Base-by-base conservation (phyloP, 2,329 filamentous ascomycete species). In the Hypoxylon sp. region DNA sequence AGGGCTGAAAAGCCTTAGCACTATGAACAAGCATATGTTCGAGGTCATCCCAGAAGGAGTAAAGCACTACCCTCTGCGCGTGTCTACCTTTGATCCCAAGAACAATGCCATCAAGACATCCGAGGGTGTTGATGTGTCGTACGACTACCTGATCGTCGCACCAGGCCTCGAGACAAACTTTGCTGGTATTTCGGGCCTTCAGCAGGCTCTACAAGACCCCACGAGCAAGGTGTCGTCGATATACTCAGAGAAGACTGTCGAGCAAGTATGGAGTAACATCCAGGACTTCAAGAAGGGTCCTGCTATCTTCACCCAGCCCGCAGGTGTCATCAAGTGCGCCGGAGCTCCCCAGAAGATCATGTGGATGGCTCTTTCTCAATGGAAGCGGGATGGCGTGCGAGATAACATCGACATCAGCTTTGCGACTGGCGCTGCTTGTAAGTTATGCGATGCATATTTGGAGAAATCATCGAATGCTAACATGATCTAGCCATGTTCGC, bases 341-440 rank as follows among this genome's bases (percentile, higher is more conserved):
- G 71, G 71, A 9, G 71, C 69, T 1, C 71, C 71, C 3, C 71
- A 73, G 51, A 73, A 73, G 64, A 66, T 73, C 50, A 62, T 73
- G 60, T 73, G 71, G 71, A 71, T 73, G 69, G 71, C 69, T 3
- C 61, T 72, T 16, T 70, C 68, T 6, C 67, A 72, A 49, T 73
- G 71, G 71, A 60, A 69, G 48, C 63, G 65, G 11, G 65, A 69
- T 12, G 69, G 67, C 7, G 64, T 71, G 6, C 59, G 68, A 17
- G 57, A 64, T 31, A 54, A 67, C 13, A 67, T 73, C 27, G 54
- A 67, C 16, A 63, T 68, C 1, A 61, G 62, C 7, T 73, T 73
- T 19, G 70, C 71, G 7, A 73, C 71, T 16, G 71, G 71, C 8
- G 60, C 55, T 15, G 46, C 67, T 5, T 19, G 65, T 67, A 62